Base-by-base conservation (phyloP, 805 yeast genomes). In the Ascoidea tarda region DNA sequence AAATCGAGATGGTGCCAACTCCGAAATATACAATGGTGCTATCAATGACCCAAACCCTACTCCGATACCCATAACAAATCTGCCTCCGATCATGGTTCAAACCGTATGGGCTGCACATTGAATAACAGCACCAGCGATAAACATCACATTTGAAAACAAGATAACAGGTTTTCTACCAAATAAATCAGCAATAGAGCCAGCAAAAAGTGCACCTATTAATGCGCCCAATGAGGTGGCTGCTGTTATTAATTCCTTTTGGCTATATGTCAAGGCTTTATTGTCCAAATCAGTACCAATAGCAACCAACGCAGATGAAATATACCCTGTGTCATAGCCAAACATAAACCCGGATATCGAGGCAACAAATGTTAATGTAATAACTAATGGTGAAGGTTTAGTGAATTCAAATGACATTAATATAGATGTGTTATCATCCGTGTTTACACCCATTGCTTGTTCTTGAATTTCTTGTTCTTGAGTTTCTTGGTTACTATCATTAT, bases 241-340 rank as follows among this genome's bases (percentile, higher is more conserved):
- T 0, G 98, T 93, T 61, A 93, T 88, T 58, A 87, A 71, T 69
- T 90, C 96, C 68, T 87, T 86, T 59, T 89, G 82, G 49, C 96
- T 95, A 54, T 79, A 76, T 0, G 89, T 72, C 52, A 90, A 72
- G 0, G 65, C 60, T 53, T 74, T 73, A 48, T 74, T 69, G 58
- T 79, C 78, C 56, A 91, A 75, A 63, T 87, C 96, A 5, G 80
- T 77, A 10, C 90, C 89, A 49, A 91, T 81, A 45, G 89, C 80
- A 21, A 90, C 96, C 60, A 91, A 73, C 0, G 97, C 97, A 16
- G 95, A 82, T 4, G 98, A 91, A 47, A 91, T 90, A 68, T 91
- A 91, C 59, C 98, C 98, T 0, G 98, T 91, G 66, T 91, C 99
- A 63, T 91, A 91, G 59, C 99, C 99, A 68, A 91, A 91, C 88